phyloP scores from a whole-genome alignment of 306 rosid species.

The Delonix regia region DNA sequence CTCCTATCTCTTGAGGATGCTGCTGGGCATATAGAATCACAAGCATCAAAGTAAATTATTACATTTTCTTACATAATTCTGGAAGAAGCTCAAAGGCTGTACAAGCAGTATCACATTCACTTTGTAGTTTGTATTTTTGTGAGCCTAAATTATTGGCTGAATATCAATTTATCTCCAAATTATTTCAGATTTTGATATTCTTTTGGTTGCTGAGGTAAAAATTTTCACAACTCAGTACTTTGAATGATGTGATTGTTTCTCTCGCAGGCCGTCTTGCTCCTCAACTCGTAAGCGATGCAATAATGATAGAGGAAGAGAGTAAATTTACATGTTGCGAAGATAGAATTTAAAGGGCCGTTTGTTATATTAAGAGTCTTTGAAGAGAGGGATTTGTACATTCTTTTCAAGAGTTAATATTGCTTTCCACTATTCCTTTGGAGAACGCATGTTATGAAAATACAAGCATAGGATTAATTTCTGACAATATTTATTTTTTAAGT shows the following conservation, averaged over 20 bases:
- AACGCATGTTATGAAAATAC: no score
- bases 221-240: not conserved
- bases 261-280: not conserved
- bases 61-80: not conserved
- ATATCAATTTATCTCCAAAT: not conserved
- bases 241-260: not conserved
- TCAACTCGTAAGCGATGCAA: no score
- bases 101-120: conserved; percentile 6
- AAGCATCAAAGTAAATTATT: conserved; percentile 30
- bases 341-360: no score
- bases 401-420: not conserved
- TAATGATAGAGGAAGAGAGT: no score
- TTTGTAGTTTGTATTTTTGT: not conserved
- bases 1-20: conserved; percentile 67
- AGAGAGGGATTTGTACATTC: not conserved
- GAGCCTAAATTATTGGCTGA: not conserved
- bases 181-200: conserved; percentile 34
- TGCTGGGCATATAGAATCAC: conserved; percentile 52
- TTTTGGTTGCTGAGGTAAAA: not conserved
- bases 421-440: no score
- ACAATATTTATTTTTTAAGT: no score
- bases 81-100: not conserved
- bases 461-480: no score
- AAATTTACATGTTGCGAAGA: no score
- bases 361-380: no score